Evolutionary conservation across 352 stramenopile species (phyloP).

Genomic region (Elongisporangium undulatum): DNA sequence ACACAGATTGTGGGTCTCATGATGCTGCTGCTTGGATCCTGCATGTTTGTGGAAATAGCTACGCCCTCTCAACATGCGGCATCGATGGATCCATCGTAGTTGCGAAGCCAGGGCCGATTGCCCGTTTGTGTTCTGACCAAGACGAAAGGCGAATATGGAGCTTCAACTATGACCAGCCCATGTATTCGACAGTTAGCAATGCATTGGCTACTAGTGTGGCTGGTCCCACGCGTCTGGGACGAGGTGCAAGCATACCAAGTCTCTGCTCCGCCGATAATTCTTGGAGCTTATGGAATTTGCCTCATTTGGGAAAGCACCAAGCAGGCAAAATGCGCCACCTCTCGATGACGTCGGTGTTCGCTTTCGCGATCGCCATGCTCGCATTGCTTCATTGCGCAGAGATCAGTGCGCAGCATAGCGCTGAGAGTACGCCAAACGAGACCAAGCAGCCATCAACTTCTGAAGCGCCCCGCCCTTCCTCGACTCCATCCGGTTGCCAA

Average conservation of each 20-base stretch:
- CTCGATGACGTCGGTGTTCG: constrained; percentile 11
- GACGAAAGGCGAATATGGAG: neutral
- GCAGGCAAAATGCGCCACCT: neutral
- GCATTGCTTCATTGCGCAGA: neutral
- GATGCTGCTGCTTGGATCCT: neutral
- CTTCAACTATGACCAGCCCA: neutral
- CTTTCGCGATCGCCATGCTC: neutral
- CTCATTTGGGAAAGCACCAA: neutral
- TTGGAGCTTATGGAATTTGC: neutral
- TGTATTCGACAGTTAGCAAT: neutral
- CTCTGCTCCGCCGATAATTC: neutral
- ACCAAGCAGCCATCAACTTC: constrained; percentile 7
- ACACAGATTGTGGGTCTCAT: neutral
- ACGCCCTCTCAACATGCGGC: neutral
- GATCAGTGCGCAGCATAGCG: neutral
- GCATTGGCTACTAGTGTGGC: neutral
- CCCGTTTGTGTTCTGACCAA: neutral
- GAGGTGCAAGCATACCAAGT: neutral
- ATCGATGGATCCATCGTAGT: neutral
- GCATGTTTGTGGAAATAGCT: neutral
- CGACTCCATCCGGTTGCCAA: constrained; percentile 37
- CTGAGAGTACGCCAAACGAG: constrained; percentile 5
- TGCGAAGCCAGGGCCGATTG: neutral
- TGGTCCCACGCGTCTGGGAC: neutral
- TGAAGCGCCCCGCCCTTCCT: neutral